These are phyloP conservation scores for Chlamydomonas sp. DNA, from an alignment of 139 green algal genomes.

Conservation along the genomic window DNA sequence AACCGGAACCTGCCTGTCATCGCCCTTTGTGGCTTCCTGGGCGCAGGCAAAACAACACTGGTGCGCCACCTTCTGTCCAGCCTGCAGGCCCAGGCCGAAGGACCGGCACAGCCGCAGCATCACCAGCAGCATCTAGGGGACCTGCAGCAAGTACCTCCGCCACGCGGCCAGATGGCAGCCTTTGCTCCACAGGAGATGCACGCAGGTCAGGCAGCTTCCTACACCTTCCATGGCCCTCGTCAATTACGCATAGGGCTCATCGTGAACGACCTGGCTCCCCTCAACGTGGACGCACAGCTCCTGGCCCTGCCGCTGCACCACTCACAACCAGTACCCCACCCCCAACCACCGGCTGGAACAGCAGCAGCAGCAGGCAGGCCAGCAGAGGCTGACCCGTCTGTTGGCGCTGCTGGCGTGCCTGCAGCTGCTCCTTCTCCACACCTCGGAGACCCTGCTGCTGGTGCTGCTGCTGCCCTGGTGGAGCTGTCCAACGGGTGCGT, in stretches of 20 bases:
- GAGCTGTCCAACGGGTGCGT: constrained; percentile 88
- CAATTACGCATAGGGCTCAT: constrained; percentile 67
- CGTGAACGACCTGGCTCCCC: constrained; percentile 86
- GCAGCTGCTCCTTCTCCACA: too few relatives aligned
- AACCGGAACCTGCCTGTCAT: constrained; percentile 55
- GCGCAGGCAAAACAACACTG: constrained; percentile 83
- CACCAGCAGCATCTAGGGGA: background rate
- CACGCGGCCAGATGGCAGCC: too few relatives aligned
- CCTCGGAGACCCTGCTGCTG: too few relatives aligned
- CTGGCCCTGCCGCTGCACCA: constrained; percentile 14
- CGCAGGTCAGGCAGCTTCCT: too few relatives aligned
- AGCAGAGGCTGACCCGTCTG: background rate
- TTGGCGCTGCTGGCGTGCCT: too few relatives aligned
- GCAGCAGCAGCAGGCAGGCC: background rate
- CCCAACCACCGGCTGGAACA: background rate
- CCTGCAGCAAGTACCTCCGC: background rate
- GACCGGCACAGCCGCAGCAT: background rate
- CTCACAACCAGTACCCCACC: background rate
- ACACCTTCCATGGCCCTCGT: too few relatives aligned
- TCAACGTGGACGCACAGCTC: constrained; percentile 87
- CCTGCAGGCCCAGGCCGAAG: background rate
- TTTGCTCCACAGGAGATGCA: too few relatives aligned
- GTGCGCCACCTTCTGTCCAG: constrained; percentile 65
- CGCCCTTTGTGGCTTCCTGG: constrained; percentile 74
- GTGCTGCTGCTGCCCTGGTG: constrained; percentile 42